phyloP scores from a whole-genome alignment of 1,139 yeast species.

The Geotrichum australiense region DNA sequence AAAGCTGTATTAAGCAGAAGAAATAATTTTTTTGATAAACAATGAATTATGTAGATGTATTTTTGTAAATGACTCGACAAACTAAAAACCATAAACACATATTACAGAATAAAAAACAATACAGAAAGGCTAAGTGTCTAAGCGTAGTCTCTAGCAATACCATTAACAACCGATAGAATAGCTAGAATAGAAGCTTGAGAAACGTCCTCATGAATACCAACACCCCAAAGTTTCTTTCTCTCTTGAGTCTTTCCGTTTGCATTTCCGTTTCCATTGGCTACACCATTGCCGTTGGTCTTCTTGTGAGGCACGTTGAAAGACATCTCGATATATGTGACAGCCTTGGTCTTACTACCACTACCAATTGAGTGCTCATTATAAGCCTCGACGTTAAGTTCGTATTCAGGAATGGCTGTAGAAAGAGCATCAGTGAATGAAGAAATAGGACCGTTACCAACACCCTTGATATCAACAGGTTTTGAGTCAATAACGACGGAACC shows the following conservation, averaged over 20 bases:
- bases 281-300: too few species aligned
- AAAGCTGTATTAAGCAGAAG: too few species aligned
- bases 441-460: slow-evolving; percentile 92
- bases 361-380: slow-evolving; percentile 94
- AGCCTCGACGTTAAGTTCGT: slow-evolving; percentile 61
- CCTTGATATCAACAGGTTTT: slow-evolving; percentile 38
- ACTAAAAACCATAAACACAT: too few species aligned
- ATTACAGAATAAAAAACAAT: too few species aligned
- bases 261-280: slow-evolving; percentile 9
- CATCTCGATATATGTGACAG: slow-evolving; percentile 81
- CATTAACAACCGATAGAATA: slow-evolving; percentile 64
- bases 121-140: too few species aligned
- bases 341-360: slow-evolving; percentile 74
- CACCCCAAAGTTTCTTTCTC: slow-evolving; percentile 74
- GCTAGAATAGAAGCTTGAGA: slow-evolving; percentile 84
- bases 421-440: slow-evolving; percentile 84
- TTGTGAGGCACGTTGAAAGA: slow-evolving; percentile 34
- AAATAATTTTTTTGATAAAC: too few species aligned
- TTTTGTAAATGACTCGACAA: too few species aligned
- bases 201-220: slow-evolving; percentile 89
- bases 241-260: slow-evolving; percentile 20
- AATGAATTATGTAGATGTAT: too few species aligned
- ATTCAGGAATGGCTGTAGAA: slow-evolving; percentile 47
- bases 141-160: slow-evolving; percentile 19
- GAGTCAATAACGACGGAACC: slow-evolving; percentile 50